Evolutionary conservation across 2,329 filamentous ascomycete genomes (phyloP), one percentile per base, ranked within the genome.

Genomic region (Monosporascus ibericus): DNA sequence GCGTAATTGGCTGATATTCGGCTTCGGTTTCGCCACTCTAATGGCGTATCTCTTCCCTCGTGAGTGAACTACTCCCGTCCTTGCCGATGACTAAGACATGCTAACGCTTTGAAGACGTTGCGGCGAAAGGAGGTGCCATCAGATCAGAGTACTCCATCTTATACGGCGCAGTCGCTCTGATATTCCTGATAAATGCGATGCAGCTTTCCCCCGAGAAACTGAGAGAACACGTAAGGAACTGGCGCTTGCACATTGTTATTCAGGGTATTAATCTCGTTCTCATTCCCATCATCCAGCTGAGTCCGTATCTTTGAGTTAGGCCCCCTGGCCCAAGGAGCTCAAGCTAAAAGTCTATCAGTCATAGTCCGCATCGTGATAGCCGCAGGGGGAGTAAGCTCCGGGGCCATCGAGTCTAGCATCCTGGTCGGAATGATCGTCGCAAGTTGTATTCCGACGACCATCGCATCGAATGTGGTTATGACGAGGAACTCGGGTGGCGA

Each of bases 401-500:
- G 79, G 1, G 77, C 76, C 22, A 84, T 88, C 62, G 82, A 87
- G 51, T 74, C 80, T 0, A 81, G 82, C 52, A 75, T 90, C 40
- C 70, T 90, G 30, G 78, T 87, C 3, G 86, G 87, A 9, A 81
- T 88, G 65, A 75, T 88, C 3, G 80, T 86, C 39, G 75, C 83
- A 2, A 78, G 82, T n/a, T 86, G 81, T 62, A 80, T 87, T 5
- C 85, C 86, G 1, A 90, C 86, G 0, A 89, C 86, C 0, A 86
- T 89, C 60, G 80, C 84, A 7, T 87, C 82, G 46, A 89, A 89
- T 64, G 83, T 88, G 7, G 83, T 89, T 40, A 88, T 89, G 85
- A 89, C 86, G 6, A 73, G 84, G 25, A 76, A 81, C 39, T 81
- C 86, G 0, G 81, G 85, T 38, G 86, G 86, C 5, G 87, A 89